Conservation (phyloP, 495 filamentous ascomycete species). For the Tuber magnatum region DNA sequence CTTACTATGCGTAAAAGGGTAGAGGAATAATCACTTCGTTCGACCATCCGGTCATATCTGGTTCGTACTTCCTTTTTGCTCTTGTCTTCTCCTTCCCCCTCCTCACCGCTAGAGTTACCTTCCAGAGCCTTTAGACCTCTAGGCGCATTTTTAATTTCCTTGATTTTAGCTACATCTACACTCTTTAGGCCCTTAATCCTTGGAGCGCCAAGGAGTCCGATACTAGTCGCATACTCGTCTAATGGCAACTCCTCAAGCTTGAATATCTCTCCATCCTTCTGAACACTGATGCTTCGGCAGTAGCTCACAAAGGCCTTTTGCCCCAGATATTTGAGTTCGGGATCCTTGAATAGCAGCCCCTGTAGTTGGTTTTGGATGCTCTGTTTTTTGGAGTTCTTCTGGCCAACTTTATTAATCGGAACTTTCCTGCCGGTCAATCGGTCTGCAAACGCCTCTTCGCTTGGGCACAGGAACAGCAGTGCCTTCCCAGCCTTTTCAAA, state of each 20-base stretch:
- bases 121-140: conserved; percentile 48
- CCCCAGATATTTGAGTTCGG: conserved; percentile 86
- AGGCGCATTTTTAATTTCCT: conserved; percentile 78
- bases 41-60: conserved; percentile 95
- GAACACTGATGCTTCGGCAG: conserved; percentile 69
- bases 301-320: conserved; percentile 95
- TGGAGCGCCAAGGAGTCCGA: conserved; percentile 84
- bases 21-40: conserved; percentile 66
- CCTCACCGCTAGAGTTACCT: conserved; percentile 52
- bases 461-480: conserved; percentile 85
- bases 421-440: conserved; percentile 82
- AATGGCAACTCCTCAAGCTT: conserved; percentile 69
- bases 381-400: conserved; percentile 69
- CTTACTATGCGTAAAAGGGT: neutral
- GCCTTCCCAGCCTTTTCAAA: conserved; percentile 81
- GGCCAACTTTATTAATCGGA: conserved; percentile 70
- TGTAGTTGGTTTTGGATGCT: conserved; percentile 75
- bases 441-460: conserved; percentile 79
- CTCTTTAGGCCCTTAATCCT: conserved; percentile 84
- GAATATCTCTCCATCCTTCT: conserved; percentile 90
- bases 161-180: conserved; percentile 56
- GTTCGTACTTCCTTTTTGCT: conserved; percentile 63
- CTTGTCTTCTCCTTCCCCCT: conserved; percentile 46
- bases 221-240: conserved; percentile 73
- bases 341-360: conserved; percentile 89